phyloP scores from a whole-genome alignment of 179 eudicot genomes.

The Actinidia arguta region DNA sequence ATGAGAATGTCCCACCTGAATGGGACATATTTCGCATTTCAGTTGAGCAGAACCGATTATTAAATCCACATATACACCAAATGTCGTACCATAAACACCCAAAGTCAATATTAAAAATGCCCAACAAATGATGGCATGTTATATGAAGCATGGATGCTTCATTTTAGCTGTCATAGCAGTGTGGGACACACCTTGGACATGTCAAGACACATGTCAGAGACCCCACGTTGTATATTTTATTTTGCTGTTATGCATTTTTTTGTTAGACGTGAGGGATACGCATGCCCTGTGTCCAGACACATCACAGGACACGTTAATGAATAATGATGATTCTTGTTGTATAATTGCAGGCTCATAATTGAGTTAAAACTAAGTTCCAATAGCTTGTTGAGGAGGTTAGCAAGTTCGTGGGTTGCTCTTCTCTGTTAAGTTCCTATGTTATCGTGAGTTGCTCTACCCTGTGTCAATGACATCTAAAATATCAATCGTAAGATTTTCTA shows the following conservation, averaged over 20 bases:
- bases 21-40: neutral
- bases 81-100: neutral
- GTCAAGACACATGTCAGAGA: neutral
- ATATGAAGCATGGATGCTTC: neutral
- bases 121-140: neutral
- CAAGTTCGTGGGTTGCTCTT: too few relatives aligned
- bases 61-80: neutral
- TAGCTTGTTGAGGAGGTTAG: too few relatives aligned
- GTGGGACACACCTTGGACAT: neutral
- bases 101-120: neutral
- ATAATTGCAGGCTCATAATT: too few relatives aligned
- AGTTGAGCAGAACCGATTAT: neutral
- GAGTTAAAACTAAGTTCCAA: too few relatives aligned
- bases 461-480: too few relatives aligned
- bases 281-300: neutral
- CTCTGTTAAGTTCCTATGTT: too few relatives aligned
- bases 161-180: neutral
- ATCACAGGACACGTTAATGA: too few relatives aligned
- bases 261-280: neutral
- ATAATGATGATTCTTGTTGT: too few relatives aligned
- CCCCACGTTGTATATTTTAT: neutral
- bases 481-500: too few relatives aligned
- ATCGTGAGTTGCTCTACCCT: too few relatives aligned
- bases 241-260: too few relatives aligned
- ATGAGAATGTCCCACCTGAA: too few relatives aligned